These are phyloP conservation scores for Mortierella sp. DNA, from an alignment of 371 early-diverging fungal genomes.

Conservation along the genomic window DNA sequence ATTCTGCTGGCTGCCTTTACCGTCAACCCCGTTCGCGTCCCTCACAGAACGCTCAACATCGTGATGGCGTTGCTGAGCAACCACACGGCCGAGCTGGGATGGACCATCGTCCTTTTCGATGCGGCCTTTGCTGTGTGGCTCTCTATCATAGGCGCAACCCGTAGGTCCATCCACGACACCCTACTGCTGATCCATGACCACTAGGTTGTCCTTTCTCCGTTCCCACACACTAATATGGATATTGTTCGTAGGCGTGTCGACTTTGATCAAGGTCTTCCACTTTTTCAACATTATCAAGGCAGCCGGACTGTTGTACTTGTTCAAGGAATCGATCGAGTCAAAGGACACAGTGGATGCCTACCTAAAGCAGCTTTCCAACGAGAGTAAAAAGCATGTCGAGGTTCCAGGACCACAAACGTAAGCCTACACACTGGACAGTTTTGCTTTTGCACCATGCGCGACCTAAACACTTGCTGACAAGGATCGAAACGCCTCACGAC, in stretches of 20 bases:
- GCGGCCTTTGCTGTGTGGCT: slow-evolving; percentile 27
- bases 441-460: no score
- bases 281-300: slow-evolving; percentile 39
- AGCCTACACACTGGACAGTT: background rate
- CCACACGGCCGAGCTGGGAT: slow-evolving; percentile 37
- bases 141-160: slow-evolving; percentile 29
- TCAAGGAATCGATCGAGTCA: slow-evolving; percentile 32
- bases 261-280: slow-evolving; percentile 27
- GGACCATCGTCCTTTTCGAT: slow-evolving; percentile 19
- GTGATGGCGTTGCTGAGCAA: slow-evolving; percentile 20
- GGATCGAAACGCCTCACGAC: no score
- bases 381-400: slow-evolving; percentile 15
- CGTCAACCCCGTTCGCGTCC: slow-evolving; percentile 18
- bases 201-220: no score
- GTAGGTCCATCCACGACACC: no score
- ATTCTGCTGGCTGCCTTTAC: slow-evolving; percentile 20
- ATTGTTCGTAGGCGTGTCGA: slow-evolving; percentile 15
- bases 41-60: slow-evolving; percentile 18
- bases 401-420: slow-evolving; percentile 41
- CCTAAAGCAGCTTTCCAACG: slow-evolving; percentile 29
- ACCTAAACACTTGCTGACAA: no score
- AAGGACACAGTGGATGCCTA: slow-evolving; percentile 12
- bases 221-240: background rate
- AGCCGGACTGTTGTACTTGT: slow-evolving; percentile 27
- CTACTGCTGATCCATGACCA: no score